Conservation (phyloP, 495 filamentous ascomycete species). For the Penicillium pulvis region DNA sequence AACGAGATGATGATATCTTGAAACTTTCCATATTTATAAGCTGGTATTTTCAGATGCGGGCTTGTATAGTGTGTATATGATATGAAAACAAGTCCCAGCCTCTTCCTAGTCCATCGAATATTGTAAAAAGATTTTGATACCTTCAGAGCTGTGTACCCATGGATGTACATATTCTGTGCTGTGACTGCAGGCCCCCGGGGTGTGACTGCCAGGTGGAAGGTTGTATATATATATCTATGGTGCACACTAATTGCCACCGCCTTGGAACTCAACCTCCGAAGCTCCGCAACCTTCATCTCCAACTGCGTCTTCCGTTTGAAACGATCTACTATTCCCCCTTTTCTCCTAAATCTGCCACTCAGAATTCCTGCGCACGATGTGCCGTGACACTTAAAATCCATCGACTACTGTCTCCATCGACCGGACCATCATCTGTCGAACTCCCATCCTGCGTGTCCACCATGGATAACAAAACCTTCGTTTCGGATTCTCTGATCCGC, state of each 20-base stretch:
- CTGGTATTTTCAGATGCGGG: too few species aligned
- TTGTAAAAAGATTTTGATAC: too few species aligned
- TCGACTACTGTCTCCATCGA: neutral
- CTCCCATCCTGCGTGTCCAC: constrained; percentile 7
- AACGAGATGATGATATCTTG: constrained; percentile 21
- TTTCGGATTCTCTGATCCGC: constrained; percentile 50
- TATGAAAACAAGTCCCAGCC: too few species aligned
- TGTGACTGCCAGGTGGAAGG: too few species aligned
- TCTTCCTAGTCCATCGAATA: too few species aligned
- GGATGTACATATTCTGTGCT: too few species aligned
- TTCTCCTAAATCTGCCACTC: neutral
- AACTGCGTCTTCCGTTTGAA: neutral
- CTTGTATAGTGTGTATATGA: too few species aligned
- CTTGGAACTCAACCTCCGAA: constrained; percentile 22
- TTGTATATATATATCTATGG: too few species aligned
- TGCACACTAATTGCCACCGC: constrained; percentile 7
- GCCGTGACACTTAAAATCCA: neutral
- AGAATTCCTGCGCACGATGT: neutral
- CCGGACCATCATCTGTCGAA: neutral
- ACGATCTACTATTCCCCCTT: neutral
- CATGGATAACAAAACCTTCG: constrained; percentile 48
- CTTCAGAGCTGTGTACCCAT: too few species aligned
- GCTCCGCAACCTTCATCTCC: constrained; percentile 13
- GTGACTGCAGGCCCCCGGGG: too few species aligned
- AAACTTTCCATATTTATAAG: neutral